Evolutionary conservation across 2,329 filamentous ascomycete species (phyloP).

Genomic region (Ophiostoma pallidulum): DNA sequence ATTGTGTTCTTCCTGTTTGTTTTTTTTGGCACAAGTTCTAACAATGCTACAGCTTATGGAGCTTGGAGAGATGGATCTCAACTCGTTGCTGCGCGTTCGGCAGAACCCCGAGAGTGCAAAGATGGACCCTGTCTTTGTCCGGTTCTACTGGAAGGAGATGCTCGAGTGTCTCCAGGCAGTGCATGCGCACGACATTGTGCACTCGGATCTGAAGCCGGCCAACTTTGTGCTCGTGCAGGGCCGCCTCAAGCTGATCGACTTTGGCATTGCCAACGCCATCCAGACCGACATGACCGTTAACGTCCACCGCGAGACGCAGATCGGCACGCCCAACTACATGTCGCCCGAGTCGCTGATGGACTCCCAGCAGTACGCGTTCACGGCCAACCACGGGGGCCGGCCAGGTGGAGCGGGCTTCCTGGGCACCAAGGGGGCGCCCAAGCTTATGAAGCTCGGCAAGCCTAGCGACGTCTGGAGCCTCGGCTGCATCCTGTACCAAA

Average conservation of each 20-base stretch:
- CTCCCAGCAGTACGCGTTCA: constrained; percentile 48
- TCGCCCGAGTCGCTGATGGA: constrained; percentile 90
- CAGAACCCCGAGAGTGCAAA: constrained; percentile 62
- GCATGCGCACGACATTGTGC: constrained; percentile 83
- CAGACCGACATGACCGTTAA: constrained; percentile 94
- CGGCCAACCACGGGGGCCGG: constrained; percentile 31
- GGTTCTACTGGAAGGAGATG: constrained; percentile 99
- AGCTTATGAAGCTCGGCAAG: constrained; percentile 92
- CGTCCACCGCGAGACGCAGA: constrained; percentile 88
- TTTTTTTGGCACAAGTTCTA: not conserved
- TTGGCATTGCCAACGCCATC: constrained; percentile 96
- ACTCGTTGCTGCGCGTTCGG: constrained; percentile 68
- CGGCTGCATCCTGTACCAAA: constrained; percentile 94
- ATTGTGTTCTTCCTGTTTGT: not conserved
- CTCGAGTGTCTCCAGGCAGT: constrained; percentile 87
- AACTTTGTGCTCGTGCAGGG: constrained; percentile 94
- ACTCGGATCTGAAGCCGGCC: constrained; percentile 92
- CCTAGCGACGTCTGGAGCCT: constrained; percentile 93
- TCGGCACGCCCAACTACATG: constrained; percentile 98
- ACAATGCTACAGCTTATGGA: constrained; percentile 67
- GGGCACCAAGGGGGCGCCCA: constrained; percentile 41
- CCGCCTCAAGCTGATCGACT: constrained; percentile 90
- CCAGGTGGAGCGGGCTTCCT: constrained; percentile 15
- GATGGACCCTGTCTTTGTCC: constrained; percentile 82
- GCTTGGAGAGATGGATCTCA: constrained; percentile 87